phyloP scores from a whole-genome alignment of 2,329 filamentous ascomycete species.

The Botrytis porri region DNA sequence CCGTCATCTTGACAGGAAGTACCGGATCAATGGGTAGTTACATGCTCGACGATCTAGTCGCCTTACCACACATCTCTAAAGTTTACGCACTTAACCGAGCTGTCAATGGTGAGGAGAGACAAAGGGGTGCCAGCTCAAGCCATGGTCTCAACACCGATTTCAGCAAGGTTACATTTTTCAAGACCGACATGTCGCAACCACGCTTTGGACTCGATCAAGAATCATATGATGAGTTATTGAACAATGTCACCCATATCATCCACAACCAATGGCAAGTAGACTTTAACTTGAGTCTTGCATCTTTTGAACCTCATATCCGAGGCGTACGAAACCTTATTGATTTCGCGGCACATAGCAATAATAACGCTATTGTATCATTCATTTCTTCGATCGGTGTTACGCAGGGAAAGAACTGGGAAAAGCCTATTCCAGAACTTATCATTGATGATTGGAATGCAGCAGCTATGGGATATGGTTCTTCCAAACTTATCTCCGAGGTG shows the following conservation, averaged over 20 bases:
- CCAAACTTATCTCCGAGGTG: slow-evolving; percentile 35
- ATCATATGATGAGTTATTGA: slow-evolving; percentile 21
- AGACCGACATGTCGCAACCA: slow-evolving; percentile 47
- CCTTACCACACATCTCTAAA: slow-evolving; percentile 39
- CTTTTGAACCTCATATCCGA: slow-evolving; percentile 41
- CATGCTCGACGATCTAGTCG: slow-evolving; percentile 43
- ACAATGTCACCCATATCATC: slow-evolving; percentile 29
- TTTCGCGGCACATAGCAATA: slow-evolving; percentile 19
- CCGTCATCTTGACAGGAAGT: slow-evolving; percentile 46
- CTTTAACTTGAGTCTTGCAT: slow-evolving; percentile 38
- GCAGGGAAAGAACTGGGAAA: slow-evolving; percentile 13
- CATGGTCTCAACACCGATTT: slow-evolving; percentile 42
- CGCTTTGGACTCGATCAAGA: slow-evolving; percentile 47
- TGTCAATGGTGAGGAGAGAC: slow-evolving; percentile 21
- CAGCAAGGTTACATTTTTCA: slow-evolving; percentile 47
- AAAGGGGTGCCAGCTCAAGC: slow-evolving; percentile 35
- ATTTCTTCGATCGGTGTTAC: slow-evolving; percentile 29
- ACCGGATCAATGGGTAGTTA: slow-evolving; percentile 51
- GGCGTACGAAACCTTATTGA: slow-evolving; percentile 42
- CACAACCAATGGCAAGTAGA: slow-evolving; percentile 42
- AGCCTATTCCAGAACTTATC: slow-evolving; percentile 40
- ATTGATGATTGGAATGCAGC: slow-evolving; percentile 39
- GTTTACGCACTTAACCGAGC: slow-evolving; percentile 50
- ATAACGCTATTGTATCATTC: slow-evolving; percentile 33
- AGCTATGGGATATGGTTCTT: slow-evolving; percentile 30